These are phyloP conservation scores for Populus ilicifolia DNA, from an alignment of 345 rosid species.

Conservation along the genomic window DNA sequence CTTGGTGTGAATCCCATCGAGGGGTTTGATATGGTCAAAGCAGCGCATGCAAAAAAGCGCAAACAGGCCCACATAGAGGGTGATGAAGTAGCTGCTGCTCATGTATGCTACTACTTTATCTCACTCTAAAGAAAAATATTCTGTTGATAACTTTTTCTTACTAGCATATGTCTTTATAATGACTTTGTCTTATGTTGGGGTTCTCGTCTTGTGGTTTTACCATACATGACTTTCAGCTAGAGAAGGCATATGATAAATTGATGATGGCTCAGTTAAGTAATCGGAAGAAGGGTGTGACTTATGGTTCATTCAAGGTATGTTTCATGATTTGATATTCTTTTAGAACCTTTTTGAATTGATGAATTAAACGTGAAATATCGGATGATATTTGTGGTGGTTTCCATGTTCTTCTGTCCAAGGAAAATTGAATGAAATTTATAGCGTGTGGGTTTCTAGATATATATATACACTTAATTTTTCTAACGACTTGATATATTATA, in stretches of 20 bases:
- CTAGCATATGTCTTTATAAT: background rate
- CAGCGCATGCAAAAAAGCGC: conserved; percentile 59
- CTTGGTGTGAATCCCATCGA: conserved; percentile 83
- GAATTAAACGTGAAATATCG: background rate
- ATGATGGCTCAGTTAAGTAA: conserved; percentile 79
- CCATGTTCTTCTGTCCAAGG: background rate
- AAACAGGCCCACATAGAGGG: conserved; percentile 81
- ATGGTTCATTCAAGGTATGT: conserved; percentile 74
- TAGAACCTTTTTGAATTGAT: conserved; percentile 2
- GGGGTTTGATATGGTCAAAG: conserved; percentile 77
- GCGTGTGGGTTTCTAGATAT: background rate
- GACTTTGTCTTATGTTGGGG: conserved; percentile 7
- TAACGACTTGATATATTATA: background rate
- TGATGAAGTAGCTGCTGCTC: conserved; percentile 75
- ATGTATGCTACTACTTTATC: conserved; percentile 40
- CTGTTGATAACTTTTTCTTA: background rate
- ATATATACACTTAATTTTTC: too few relatives aligned
- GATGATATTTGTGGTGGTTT: background rate
- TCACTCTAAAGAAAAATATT: background rate
- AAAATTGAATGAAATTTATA: too few relatives aligned
- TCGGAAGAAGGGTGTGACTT: conserved; percentile 80
- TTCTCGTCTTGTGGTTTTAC: conserved; percentile 10
- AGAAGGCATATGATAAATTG: conserved; percentile 95
- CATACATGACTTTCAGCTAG: conserved; percentile 53
- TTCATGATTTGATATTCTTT: background rate